phyloP scores from a whole-genome alignment of 2,329 filamentous ascomycete species.

The Dactylellina leptospora region DNA sequence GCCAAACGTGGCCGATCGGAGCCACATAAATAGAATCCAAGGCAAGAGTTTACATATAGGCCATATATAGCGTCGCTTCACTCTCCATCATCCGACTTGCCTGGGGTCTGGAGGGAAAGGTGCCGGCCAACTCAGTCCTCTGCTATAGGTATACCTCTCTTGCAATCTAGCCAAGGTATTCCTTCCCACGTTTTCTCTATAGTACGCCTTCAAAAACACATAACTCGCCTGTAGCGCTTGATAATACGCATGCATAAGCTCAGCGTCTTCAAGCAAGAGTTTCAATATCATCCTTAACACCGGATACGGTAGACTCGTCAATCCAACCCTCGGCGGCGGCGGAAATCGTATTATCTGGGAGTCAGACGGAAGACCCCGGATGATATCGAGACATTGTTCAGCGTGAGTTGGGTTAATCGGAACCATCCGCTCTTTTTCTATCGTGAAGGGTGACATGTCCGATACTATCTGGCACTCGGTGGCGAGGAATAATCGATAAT shows the following conservation, averaged over 20 bases:
- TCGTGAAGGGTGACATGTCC: background rate
- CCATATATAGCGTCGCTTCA: too few species aligned
- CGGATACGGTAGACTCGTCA: constrained; percentile 27
- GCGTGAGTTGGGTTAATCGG: background rate
- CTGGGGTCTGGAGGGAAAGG: constrained; percentile 35
- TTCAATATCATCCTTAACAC: constrained; percentile 20
- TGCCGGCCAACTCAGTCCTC: constrained; percentile 32
- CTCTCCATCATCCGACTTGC: constrained; percentile 26
- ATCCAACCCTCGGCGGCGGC: constrained; percentile 4
- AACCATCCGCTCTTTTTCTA: constrained; percentile 23
- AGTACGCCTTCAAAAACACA: constrained; percentile 39
- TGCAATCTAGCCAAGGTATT: constrained; percentile 28
- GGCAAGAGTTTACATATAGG: too few species aligned
- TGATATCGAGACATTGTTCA: background rate
- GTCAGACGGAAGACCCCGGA: constrained; percentile 4
- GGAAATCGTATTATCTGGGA: constrained; percentile 5
- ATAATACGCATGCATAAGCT: constrained; percentile 17
- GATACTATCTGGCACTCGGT: constrained; percentile 22
- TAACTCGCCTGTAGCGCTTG: constrained; percentile 35
- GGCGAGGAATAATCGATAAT: constrained; percentile 34
- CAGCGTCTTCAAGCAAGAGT: constrained; percentile 19
- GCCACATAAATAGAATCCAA: too few species aligned
- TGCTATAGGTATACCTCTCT: constrained; percentile 37
- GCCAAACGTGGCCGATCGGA: too few species aligned
- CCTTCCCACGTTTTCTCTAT: constrained; percentile 11